phyloP scores from a whole-genome alignment of 2,329 filamentous ascomycete species.

The Trichoderma simmonsii region DNA sequence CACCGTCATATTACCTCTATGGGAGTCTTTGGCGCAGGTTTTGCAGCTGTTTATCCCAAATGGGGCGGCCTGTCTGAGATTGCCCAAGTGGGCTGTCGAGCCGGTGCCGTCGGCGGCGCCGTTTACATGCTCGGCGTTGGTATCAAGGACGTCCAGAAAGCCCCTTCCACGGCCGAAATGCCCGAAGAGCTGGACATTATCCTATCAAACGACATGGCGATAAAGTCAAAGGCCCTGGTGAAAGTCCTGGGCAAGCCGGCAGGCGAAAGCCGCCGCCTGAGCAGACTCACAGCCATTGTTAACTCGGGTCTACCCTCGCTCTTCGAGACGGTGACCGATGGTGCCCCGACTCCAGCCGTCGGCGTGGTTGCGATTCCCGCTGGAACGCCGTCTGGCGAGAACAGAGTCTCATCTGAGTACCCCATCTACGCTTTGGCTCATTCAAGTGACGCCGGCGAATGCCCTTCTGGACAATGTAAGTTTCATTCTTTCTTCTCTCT shows the following conservation, averaged over 20 bases:
- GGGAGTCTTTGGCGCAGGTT: conserved; percentile 82
- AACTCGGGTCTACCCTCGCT: conserved; percentile 61
- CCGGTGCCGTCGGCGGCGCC: conserved; percentile 84
- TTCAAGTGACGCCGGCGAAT: conserved; percentile 90
- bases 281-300: conserved; percentile 66
- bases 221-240: conserved; percentile 56
- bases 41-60: conserved; percentile 85
- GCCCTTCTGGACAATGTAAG: conserved; percentile 86
- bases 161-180: conserved; percentile 21
- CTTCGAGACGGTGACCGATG: conserved; percentile 71
- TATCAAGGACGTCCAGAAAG: conserved; percentile 41
- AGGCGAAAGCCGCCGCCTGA: conserved; percentile 39
- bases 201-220: conserved; percentile 55
- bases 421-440: conserved; percentile 67
- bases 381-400: conserved; percentile 39
- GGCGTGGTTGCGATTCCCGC: conserved; percentile 66
- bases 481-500: conserved; percentile 31
- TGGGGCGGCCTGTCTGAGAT: conserved; percentile 90
- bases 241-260: conserved; percentile 37
- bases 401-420: conserved; percentile 35
- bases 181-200: conserved; percentile 39
- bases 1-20: conserved; percentile 80
- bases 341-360: conserved; percentile 70
- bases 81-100: conserved; percentile 85
- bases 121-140: conserved; percentile 82